Evolutionary conservation across 805 yeast species (phyloP).

Genomic region (Ogataea henricii): DNA sequence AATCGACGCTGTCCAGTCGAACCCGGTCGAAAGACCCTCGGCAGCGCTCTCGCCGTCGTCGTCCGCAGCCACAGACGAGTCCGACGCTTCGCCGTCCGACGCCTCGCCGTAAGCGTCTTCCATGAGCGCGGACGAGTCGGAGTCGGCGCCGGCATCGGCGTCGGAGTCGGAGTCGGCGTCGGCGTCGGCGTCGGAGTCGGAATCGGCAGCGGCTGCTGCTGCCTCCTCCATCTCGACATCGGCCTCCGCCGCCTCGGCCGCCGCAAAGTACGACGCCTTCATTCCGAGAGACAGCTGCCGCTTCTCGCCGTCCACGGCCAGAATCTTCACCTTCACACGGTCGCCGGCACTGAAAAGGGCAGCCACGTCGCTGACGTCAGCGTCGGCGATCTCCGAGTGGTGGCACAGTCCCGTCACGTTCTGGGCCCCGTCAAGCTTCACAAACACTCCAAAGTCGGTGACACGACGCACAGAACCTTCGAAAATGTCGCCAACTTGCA

Average conservation of each 20-base stretch:
- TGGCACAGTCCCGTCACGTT: conserved; percentile 87
- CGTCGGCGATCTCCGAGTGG: conserved; percentile 79
- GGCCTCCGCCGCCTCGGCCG: conserved; percentile 34
- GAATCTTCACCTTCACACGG: conserved; percentile 80
- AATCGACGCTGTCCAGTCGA: conserved; percentile 94
- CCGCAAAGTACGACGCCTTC: conserved; percentile 88
- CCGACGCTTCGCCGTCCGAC: conserved; percentile 13
- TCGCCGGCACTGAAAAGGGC: conserved; percentile 86
- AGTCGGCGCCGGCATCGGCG: conserved; percentile 1
- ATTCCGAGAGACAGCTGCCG: conserved; percentile 84
- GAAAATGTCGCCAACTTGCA: conserved; percentile 66
- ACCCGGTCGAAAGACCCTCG: conserved; percentile 79
- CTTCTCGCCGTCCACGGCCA: conserved; percentile 62
- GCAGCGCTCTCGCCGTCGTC: conserved; percentile 30
- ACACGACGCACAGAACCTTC: conserved; percentile 80
- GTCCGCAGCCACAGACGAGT: conserved; percentile 17
- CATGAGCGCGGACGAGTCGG: conserved; percentile 28
- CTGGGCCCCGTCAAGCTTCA: conserved; percentile 72
- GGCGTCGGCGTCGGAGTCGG: conserved; percentile 30
- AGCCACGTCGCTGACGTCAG: conserved; percentile 53
- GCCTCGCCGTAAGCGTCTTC: conserved; percentile 36
- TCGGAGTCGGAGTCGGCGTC: conserved; percentile 11
- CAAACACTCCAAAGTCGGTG: conserved; percentile 90
- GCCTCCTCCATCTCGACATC: conserved; percentile 22
- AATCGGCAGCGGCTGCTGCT: no score